Percentiles rank a stretch among this genome's conserved stretches.
Evolutionary conservation across 106 monocot species (phyloP).

Genomic region (Chionographis japonica): DNA sequence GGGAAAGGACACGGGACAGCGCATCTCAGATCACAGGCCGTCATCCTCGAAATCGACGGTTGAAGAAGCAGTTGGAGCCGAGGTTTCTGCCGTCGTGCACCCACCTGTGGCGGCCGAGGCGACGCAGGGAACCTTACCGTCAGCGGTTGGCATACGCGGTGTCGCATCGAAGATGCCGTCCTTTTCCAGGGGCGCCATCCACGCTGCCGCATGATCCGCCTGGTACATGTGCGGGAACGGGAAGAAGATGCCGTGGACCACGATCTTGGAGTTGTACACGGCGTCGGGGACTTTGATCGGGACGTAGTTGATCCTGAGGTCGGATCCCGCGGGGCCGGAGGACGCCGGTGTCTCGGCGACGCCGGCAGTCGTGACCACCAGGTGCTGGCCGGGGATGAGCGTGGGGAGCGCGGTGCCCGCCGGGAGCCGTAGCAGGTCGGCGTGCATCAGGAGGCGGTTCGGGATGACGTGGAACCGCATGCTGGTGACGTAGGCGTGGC

Average conservation of each 20-base stretch:
- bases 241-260: constrained; percentile 17
- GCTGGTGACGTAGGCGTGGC: constrained; percentile 25
- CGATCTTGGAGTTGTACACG: constrained; percentile 28
- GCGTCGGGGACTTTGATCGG: constrained; percentile 20
- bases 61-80: no score
- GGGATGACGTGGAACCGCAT: constrained; percentile 35
- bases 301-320: constrained; percentile 7
- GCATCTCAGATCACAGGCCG: no score
- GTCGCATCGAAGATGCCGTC: no score
- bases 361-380: not conserved
- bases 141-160: no score
- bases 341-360: not conserved
- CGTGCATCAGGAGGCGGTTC: constrained; percentile 17
- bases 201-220: not conserved
- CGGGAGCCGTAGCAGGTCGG: constrained; percentile 16
- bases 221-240: constrained; percentile 9
- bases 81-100: no score
- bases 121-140: no score
- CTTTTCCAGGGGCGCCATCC: no score
- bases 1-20: no score
- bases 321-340: not conserved
- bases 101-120: no score
- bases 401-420: constrained; percentile 20
- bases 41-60: no score
- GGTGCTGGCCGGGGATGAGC: constrained; percentile 24